Evolutionary conservation across 2,329 filamentous ascomycete species (phyloP).

Genomic region (Fusarium sambucinum): DNA sequence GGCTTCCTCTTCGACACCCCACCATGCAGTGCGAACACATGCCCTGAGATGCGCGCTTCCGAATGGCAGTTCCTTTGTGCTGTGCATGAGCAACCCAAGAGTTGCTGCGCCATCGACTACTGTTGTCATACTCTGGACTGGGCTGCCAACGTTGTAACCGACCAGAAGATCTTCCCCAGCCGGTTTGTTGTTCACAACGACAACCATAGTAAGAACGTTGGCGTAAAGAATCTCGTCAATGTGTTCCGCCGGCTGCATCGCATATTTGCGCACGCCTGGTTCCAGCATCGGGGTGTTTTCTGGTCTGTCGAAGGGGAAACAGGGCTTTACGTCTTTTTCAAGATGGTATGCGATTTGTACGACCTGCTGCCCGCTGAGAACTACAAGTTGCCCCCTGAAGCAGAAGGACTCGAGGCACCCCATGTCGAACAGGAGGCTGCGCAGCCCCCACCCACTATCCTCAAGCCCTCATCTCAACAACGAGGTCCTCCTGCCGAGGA

Average conservation of each 20-base stretch:
- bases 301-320: slow-evolving; percentile 92
- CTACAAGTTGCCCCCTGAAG: slow-evolving; percentile 93
- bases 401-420: slow-evolving; percentile 79
- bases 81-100: slow-evolving; percentile 95
- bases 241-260: slow-evolving; percentile 94
- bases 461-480: slow-evolving; percentile 52
- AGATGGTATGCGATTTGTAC: slow-evolving; percentile 94
- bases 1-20: slow-evolving; percentile 92
- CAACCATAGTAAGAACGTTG: slow-evolving; percentile 70
- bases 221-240: slow-evolving; percentile 88
- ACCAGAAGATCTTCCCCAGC: slow-evolving; percentile 94
- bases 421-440: slow-evolving; percentile 57
- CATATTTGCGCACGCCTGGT: slow-evolving; percentile 99
- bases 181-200: slow-evolving; percentile 72
- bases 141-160: slow-evolving; percentile 94
- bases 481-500: slow-evolving; percentile 55
- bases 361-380: slow-evolving; percentile 91
- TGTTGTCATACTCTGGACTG: slow-evolving; percentile 99
- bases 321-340: slow-evolving; percentile 97
- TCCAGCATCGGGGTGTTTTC: slow-evolving; percentile 94
- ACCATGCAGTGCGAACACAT: slow-evolving; percentile 88
- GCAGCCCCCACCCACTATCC: slow-evolving; percentile 52
- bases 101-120: slow-evolving; percentile 98
- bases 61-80: slow-evolving; percentile 99
- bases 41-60: slow-evolving; percentile 97